phyloP scores from a whole-genome alignment of 371 early-diverging fungal species.

The Circinella umbellata region DNA sequence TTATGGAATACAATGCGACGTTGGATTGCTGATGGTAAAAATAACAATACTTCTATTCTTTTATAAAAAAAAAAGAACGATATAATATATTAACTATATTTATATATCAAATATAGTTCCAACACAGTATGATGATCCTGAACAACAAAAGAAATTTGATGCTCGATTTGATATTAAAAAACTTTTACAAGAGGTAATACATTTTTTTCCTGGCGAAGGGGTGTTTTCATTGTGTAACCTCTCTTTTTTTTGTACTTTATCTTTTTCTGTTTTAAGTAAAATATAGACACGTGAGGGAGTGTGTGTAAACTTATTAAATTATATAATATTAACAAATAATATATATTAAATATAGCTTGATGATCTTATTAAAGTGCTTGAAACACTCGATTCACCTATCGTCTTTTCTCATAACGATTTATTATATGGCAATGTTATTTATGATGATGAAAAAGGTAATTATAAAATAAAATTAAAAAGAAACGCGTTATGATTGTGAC shows the following conservation, averaged over 20 bases:
- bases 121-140: conserved; percentile 59
- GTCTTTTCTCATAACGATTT: conserved; percentile 95
- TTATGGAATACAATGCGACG: conserved; percentile 79
- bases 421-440: conserved; percentile 88
- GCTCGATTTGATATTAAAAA: conserved; percentile 59
- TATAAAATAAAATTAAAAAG: neutral
- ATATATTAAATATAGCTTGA: conserved; percentile 37
- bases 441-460: conserved; percentile 63
- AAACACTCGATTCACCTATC: conserved; percentile 72
- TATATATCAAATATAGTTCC: conserved; percentile 55
- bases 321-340: neutral
- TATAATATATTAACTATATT: neutral
- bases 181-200: conserved; percentile 56
- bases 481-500: neutral
- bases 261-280: neutral
- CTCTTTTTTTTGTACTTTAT: neutral
- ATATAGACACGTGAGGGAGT: neutral
- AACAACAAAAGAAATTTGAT: conserved; percentile 66
- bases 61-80: neutral
- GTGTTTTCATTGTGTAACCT: no score
- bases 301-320: no score
- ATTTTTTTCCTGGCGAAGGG: no score
- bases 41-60: neutral
- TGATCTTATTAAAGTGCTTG: conserved; percentile 59
- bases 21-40: conserved; percentile 79